Conservation (phyloP, 257 asterid species). For the Penstemon newberryi region DNA sequence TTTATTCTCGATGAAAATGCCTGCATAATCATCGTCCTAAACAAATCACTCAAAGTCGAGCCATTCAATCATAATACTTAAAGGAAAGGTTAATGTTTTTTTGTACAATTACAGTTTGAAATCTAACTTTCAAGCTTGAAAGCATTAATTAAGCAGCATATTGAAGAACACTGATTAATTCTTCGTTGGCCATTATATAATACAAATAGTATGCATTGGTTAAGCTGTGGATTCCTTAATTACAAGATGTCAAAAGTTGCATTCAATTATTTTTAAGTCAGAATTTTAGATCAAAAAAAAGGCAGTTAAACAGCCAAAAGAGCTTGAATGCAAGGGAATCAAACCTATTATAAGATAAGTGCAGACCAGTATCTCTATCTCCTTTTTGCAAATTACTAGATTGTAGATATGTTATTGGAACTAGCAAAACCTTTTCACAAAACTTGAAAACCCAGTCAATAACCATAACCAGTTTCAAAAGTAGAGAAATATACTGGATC, state of each 20-base stretch:
- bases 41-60: slow-evolving; percentile 6
- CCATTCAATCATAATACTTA: not conserved
- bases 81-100: too few relatives aligned
- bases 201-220: not conserved
- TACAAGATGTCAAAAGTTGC: not conserved
- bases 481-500: too few relatives aligned
- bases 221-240: not conserved
- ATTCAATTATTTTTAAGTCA: too few relatives aligned
- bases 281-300: too few relatives aligned
- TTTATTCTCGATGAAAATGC: slow-evolving; percentile 30
- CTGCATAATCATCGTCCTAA: slow-evolving; percentile 19
- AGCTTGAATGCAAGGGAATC: slow-evolving; percentile 60
- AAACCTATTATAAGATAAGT: slow-evolving; percentile 49
- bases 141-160: not conserved
- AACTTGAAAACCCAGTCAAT: too few relatives aligned
- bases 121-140: not conserved
- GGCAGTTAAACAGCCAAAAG: slow-evolving; percentile 42
- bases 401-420: too few relatives aligned
- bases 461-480: too few relatives aligned
- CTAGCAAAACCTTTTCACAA: too few relatives aligned
- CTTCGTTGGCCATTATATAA: slow-evolving; percentile 9
- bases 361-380: slow-evolving; percentile 28
- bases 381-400: too few relatives aligned
- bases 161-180: not conserved
- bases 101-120: not conserved